These are phyloP conservation scores for Botryotinia narcissicola DNA, from an alignment of 2,329 filamentous ascomycete species.

Conservation along the genomic window DNA sequence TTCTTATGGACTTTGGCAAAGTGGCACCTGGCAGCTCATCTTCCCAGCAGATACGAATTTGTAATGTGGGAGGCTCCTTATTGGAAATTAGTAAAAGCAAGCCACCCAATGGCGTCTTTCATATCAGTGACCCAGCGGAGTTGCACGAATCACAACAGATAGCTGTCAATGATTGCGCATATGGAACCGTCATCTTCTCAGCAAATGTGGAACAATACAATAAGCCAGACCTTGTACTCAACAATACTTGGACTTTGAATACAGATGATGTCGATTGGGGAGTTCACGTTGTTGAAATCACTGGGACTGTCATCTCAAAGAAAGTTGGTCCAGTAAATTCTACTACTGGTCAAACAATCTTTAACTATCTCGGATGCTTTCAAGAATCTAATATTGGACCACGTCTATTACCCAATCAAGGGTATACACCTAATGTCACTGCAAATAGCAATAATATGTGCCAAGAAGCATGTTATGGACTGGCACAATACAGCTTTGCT, in stretches of 20 bases:
- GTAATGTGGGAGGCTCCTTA: conserved; percentile 38
- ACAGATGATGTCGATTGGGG: conserved; percentile 41
- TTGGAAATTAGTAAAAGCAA: conserved; percentile 38
- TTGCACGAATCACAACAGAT: conserved; percentile 36
- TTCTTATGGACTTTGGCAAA: conserved; percentile 34
- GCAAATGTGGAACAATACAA: conserved; percentile 33
- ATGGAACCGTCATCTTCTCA: conserved; percentile 34
- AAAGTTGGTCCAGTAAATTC: conserved; percentile 17
- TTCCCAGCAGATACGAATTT: conserved; percentile 34
- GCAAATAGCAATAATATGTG: conserved; percentile 35
- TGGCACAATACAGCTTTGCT: conserved; percentile 32
- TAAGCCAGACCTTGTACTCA: conserved; percentile 27
- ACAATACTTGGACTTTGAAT: conserved; percentile 41
- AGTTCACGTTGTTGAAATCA: conserved; percentile 37
- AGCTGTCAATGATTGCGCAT: conserved; percentile 33
- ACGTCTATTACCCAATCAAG: conserved; percentile 36
- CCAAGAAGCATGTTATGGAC: conserved; percentile 39
- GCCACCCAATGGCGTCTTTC: conserved; percentile 33
- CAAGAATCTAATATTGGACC: conserved; percentile 34
- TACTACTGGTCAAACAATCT: conserved; percentile 26
- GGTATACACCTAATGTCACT: conserved; percentile 28
- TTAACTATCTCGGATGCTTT: conserved; percentile 39
- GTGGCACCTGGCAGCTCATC: conserved; percentile 33
- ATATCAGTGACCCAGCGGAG: conserved; percentile 31
- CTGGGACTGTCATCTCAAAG: conserved; percentile 21